These are phyloP conservation scores for Tarenaya hassleriana DNA, from an alignment of 345 rosid genomes.

Conservation along the genomic window DNA sequence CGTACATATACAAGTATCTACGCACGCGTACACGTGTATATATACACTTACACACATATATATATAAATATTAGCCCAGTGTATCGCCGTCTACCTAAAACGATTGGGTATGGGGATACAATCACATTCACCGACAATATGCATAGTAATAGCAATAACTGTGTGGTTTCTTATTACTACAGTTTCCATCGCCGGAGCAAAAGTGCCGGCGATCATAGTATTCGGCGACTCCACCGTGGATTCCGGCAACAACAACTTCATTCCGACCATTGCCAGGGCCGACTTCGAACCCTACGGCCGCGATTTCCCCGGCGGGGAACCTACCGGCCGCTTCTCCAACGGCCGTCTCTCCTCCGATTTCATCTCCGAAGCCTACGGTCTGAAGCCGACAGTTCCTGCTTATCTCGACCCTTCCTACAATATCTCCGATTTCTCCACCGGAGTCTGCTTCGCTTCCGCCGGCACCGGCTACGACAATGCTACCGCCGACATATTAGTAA, in stretches of 20 bases:
- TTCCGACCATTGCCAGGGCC: conserved; percentile 44
- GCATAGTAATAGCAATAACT: neutral
- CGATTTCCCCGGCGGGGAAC: conserved; percentile 38
- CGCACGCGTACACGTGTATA: neutral
- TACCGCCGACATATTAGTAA: conserved; percentile 51
- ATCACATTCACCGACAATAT: conserved; percentile 11
- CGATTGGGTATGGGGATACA: conserved; percentile 22
- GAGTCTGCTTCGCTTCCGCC: conserved; percentile 62
- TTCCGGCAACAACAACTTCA: conserved; percentile 54
- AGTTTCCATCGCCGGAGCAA: conserved; percentile 25
- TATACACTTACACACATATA: conserved; percentile 1
- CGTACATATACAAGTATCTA: no score
- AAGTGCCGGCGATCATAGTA: conserved; percentile 51
- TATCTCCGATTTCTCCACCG: conserved; percentile 52
- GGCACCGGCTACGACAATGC: conserved; percentile 55
- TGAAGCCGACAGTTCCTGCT: conserved; percentile 48
- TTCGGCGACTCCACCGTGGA: conserved; percentile 67
- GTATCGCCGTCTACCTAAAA: conserved; percentile 22
- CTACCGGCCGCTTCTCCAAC: conserved; percentile 59
- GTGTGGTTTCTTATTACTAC: conserved; percentile 6
- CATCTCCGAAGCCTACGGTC: conserved; percentile 47
- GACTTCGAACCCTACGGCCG: conserved; percentile 61
- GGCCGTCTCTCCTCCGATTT: conserved; percentile 56
- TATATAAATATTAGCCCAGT: conserved; percentile 17
- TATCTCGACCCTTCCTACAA: conserved; percentile 47